Conservation (phyloP, 163 green algal genomes). For the Prototheca stagnorum region DNA sequence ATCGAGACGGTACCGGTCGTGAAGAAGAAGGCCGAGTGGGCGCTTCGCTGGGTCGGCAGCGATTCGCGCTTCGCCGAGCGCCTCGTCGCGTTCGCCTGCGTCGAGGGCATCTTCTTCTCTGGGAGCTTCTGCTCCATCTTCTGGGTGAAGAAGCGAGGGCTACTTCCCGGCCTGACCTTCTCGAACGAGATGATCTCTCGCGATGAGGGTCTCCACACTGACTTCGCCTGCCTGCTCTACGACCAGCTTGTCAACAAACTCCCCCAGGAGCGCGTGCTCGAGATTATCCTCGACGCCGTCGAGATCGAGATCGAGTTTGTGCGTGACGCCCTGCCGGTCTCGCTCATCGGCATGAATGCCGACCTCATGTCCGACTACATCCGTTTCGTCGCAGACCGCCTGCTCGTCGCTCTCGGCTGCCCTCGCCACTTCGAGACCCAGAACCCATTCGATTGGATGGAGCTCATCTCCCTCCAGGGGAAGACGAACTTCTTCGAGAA, state of each 20-base stretch:
- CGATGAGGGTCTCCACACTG: constrained; percentile 85
- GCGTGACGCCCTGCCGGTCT: constrained; percentile 62
- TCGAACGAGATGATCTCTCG: constrained; percentile 91
- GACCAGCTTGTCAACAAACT: constrained; percentile 13
- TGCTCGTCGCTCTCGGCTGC: constrained; percentile 65
- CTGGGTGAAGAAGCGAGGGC: constrained; percentile 84
- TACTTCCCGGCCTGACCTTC: constrained; percentile 74
- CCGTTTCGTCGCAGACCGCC: constrained; percentile 88
- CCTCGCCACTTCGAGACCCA: constrained; percentile 64
- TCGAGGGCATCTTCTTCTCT: constrained; percentile 94
- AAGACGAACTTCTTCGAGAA: constrained; percentile 99
- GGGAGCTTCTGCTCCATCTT: constrained; percentile 92
- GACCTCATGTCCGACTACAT: constrained; percentile 93
- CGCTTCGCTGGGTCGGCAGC: constrained; percentile 31
- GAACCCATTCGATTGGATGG: constrained; percentile 99
- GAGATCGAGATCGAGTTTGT: constrained; percentile 94
- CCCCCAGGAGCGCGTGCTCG: constrained; percentile 17
- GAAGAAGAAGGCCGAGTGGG: constrained; percentile 51
- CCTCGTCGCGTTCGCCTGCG: constrained; percentile 81
- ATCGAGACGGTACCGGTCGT: constrained; percentile 50
- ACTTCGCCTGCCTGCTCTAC: constrained; percentile 79
- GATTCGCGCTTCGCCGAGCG: constrained; percentile 61
- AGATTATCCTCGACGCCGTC: constrained; percentile 76
- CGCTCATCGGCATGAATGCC: constrained; percentile 93
- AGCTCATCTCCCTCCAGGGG: constrained; percentile 90